phyloP scores from a whole-genome alignment of 257 asterid genomes.

The Solanum stenotomum region DNA sequence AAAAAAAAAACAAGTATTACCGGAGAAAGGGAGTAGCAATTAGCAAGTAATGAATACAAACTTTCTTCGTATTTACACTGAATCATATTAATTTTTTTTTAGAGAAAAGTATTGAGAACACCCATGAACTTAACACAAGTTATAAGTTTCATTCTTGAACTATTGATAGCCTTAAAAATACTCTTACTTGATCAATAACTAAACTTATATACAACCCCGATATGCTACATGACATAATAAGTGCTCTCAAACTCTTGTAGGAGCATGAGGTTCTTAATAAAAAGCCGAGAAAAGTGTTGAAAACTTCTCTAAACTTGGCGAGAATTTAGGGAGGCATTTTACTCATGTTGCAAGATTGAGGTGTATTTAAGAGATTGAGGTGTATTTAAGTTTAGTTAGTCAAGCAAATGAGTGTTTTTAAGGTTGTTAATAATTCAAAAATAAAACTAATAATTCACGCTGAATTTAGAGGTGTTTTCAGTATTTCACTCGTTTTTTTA shows the following conservation, averaged over 20 bases:
- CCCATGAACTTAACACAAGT: too few species aligned
- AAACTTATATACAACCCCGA: too few species aligned
- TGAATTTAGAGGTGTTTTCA: too few species aligned
- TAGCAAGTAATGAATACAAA: background rate
- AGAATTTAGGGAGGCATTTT: background rate
- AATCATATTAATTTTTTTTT: background rate
- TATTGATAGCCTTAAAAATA: background rate
- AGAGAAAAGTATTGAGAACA: background rate
- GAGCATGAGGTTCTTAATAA: too few species aligned
- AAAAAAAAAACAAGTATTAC: background rate
- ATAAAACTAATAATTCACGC: background rate
- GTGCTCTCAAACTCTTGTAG: too few species aligned
- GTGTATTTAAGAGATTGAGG: background rate
- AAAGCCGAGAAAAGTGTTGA: rapidly evolving
- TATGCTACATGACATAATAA: background rate
- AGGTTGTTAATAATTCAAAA: rapidly evolving
- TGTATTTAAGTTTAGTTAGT: background rate
- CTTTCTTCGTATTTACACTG: background rate
- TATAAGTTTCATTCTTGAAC: background rate
- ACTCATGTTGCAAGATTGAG: background rate
- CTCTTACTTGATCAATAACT: too few species aligned
- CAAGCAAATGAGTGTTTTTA: background rate
- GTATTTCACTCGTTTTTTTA: too few species aligned
- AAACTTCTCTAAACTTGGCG: background rate
- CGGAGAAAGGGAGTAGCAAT: background rate